phyloP scores from a whole-genome alignment of 305 asterid species.

The Fraxinus greggii region DNA sequence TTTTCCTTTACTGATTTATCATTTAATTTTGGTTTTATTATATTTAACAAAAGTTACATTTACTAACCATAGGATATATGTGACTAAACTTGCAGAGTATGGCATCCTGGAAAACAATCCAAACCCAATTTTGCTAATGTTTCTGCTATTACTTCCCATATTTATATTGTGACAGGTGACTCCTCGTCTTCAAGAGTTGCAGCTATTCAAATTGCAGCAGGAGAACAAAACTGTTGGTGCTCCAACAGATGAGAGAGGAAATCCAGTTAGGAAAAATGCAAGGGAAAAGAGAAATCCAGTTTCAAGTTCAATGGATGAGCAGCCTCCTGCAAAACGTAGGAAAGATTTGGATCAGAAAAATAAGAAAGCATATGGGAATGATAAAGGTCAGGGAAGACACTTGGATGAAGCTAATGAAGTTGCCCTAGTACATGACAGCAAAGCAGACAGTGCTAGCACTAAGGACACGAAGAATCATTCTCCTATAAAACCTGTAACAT shows the following conservation, averaged over 20 bases:
- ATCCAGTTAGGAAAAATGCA: constrained; percentile 38
- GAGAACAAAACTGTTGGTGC: constrained; percentile 53
- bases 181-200: constrained; percentile 91
- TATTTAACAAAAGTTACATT: not conserved
- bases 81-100: not conserved
- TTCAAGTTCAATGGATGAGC: constrained; percentile 47
- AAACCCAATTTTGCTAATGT: not conserved
- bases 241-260: constrained; percentile 50
- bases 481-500: constrained; percentile 45
- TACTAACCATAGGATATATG: not conserved
- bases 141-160: constrained; percentile 11
- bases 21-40: constrained; percentile 4
- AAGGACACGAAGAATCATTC: constrained; percentile 41
- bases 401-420: constrained; percentile 42
- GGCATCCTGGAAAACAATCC: not conserved
- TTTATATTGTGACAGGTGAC: constrained; percentile 54
- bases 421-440: constrained; percentile 32
- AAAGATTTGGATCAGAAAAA: constrained; percentile 48
- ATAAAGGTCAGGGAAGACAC: constrained; percentile 34
- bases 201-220: constrained; percentile 65
- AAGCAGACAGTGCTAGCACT: constrained; percentile 36
- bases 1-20: not conserved
- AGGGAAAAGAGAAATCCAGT: constrained; percentile 76
- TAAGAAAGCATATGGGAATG: constrained; percentile 37
- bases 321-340: constrained; percentile 58